phyloP scores from a whole-genome alignment of 2,329 filamentous ascomycete species.

The Diaporthe sp. region DNA sequence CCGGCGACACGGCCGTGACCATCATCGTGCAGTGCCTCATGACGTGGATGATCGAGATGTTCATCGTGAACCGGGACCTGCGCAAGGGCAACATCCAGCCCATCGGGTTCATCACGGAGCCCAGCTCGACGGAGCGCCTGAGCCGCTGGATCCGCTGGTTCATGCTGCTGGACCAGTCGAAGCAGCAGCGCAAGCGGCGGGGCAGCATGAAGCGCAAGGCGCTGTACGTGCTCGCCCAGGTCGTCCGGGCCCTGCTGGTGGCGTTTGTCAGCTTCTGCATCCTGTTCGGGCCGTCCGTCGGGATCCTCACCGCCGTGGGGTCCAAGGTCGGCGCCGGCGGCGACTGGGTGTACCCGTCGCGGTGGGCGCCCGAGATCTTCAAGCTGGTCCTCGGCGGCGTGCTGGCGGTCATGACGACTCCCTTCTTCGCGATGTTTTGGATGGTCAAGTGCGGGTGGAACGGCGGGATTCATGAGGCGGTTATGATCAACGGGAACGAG shows the following conservation, averaged over 20 bases:
- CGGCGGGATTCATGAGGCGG: constrained; percentile 43
- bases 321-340: constrained; percentile 47
- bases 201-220: constrained; percentile 50
- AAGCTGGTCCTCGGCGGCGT: constrained; percentile 63
- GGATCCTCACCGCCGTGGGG: constrained; percentile 57
- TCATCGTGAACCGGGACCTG: constrained; percentile 63
- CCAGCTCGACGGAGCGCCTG: constrained; percentile 40
- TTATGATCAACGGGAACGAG: constrained; percentile 45
- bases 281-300: constrained; percentile 59
- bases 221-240: constrained; percentile 52
- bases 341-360: constrained; percentile 59
- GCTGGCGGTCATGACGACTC: constrained; percentile 61
- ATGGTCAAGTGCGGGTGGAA: constrained; percentile 63
- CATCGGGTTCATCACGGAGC: constrained; percentile 59
- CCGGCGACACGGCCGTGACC: constrained; percentile 65
- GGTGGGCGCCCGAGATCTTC: constrained; percentile 64
- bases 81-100: constrained; percentile 59
- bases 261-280: constrained; percentile 56
- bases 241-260: constrained; percentile 52
- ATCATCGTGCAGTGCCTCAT: constrained; percentile 63
- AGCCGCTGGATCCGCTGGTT: constrained; percentile 56
- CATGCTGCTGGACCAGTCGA: constrained; percentile 55
- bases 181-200: constrained; percentile 45
- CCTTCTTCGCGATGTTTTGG: constrained; percentile 64
- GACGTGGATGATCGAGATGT: constrained; percentile 65